These are phyloP conservation scores for Diaporthe longicolla DNA, from an alignment of 2,329 filamentous ascomycete species.

Conservation along the genomic window DNA sequence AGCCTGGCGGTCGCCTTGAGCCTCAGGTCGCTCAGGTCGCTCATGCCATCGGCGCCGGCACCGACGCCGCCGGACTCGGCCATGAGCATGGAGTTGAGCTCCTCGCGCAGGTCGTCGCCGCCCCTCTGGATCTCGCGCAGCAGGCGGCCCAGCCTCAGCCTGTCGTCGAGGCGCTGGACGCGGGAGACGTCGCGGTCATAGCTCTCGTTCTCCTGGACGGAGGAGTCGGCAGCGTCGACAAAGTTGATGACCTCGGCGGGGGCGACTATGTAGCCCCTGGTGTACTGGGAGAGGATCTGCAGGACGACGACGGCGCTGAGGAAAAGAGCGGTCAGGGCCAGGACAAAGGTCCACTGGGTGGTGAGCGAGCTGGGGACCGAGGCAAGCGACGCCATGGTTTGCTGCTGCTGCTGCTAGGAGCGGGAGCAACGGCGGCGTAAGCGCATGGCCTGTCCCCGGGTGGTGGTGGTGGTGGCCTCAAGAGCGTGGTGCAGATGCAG, in stretches of 20 bases:
- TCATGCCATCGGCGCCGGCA: constrained; percentile 44
- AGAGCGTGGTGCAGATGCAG: constrained; percentile 42
- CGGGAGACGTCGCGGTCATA: constrained; percentile 73
- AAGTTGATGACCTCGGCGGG: constrained; percentile 71
- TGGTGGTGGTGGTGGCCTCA: constrained; percentile 1
- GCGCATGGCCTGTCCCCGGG: constrained; percentile 43
- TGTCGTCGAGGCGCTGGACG: constrained; percentile 72
- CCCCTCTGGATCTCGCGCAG: constrained; percentile 73
- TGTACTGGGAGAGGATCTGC: constrained; percentile 67
- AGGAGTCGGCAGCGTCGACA: constrained; percentile 73
- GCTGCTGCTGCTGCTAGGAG: constrained; percentile 8
- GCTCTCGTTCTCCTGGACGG: constrained; percentile 74
- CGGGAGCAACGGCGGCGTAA: constrained; percentile 38
- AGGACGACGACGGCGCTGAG: constrained; percentile 68
- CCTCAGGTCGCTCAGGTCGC: constrained; percentile 46
- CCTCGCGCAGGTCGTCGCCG: constrained; percentile 73
- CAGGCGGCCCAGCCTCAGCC: constrained; percentile 70
- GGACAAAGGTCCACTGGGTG: constrained; percentile 70
- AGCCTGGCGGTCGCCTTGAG: constrained; percentile 65
- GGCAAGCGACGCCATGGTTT: constrained; percentile 67
- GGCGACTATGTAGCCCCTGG: constrained; percentile 69
- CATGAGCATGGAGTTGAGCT: constrained; percentile 67
- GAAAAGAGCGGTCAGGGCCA: constrained; percentile 70
- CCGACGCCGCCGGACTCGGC: constrained; percentile 57
- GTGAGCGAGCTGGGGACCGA: constrained; percentile 63